A percentile compares a stretch with the other conserved stretches of the same genome.
These are phyloP conservation scores for Tuber aestivum DNA, from an alignment of 495 filamentous ascomycete genomes.

Conservation along the genomic window DNA sequence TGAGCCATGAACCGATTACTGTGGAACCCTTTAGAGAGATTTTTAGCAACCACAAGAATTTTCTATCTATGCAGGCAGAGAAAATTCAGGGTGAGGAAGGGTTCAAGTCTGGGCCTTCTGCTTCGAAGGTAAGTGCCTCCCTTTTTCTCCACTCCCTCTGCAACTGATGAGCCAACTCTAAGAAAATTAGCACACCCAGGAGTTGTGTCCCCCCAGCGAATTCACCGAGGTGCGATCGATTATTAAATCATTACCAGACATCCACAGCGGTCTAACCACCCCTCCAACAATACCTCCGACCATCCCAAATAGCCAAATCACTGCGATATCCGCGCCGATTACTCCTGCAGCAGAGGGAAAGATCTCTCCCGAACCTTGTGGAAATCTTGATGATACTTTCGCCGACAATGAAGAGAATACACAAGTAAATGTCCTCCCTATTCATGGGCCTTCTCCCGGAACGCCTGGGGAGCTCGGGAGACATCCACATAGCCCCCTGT, in stretches of 20 bases:
- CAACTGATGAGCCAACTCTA: no score
- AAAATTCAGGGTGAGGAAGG: no score
- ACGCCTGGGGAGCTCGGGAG: accelerated
- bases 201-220: neutral
- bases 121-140: neutral
- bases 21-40: neutral
- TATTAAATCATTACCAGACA: neutral
- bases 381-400: neutral
- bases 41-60: neutral
- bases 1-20: neutral
- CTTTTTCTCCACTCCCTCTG: no score
- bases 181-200: no score
- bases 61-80: neutral
- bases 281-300: neutral
- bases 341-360: neutral
- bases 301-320: no score
- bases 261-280: accelerated
- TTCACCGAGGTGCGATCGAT: neutral
- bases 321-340: neutral
- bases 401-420: neutral
- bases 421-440: neutral
- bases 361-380: neutral
- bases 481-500: neutral
- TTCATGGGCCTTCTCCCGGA: neutral
- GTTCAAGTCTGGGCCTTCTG: neutral